These are phyloP conservation scores for Camellia oleifera DNA, from an alignment of 179 eudicot species.

Conservation along the genomic window DNA sequence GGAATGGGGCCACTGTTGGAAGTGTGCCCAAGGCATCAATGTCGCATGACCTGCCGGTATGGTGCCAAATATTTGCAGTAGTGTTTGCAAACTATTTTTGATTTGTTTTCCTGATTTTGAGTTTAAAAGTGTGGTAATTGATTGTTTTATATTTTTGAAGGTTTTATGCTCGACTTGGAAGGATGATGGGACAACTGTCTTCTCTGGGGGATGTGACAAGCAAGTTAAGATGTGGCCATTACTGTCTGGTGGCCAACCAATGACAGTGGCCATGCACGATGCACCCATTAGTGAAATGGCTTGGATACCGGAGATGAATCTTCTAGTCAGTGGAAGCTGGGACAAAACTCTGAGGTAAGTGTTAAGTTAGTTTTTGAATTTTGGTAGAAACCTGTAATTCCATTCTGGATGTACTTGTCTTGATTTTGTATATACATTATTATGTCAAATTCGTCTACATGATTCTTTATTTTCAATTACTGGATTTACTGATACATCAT, in stretches of 20 bases:
- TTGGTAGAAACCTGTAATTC: not conserved
- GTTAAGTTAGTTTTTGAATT: not conserved
- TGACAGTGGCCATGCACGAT: conserved; percentile 84
- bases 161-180: conserved; percentile 90
- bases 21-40: conserved; percentile 68
- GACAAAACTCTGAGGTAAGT: conserved; percentile 71
- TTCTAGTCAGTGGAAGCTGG: conserved; percentile 84
- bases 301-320: conserved; percentile 88
- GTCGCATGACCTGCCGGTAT: conserved; percentile 84
- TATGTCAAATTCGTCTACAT: not conserved
- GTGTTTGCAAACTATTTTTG: not conserved
- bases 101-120: not conserved
- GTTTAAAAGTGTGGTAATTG: not conserved
- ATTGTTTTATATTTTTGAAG: conserved; percentile 27
- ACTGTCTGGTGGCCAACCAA: conserved; percentile 62
- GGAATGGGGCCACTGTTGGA: conserved; percentile 44
- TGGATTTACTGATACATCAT: not conserved
- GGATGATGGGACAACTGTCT: conserved; percentile 89
- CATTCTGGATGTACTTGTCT: not conserved
- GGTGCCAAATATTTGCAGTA: not conserved
- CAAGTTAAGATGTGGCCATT: conserved; percentile 96
- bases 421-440: not conserved
- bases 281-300: conserved; percentile 84
- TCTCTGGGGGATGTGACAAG: conserved; percentile 93
- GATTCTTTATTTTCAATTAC: not conserved